A percentile compares a stretch with the other conserved stretches of the same genome.
Evolutionary conservation across 225 moss, liverwort and hornwort species (phyloP).

Genomic region (Pseudoscleropodium purum): DNA sequence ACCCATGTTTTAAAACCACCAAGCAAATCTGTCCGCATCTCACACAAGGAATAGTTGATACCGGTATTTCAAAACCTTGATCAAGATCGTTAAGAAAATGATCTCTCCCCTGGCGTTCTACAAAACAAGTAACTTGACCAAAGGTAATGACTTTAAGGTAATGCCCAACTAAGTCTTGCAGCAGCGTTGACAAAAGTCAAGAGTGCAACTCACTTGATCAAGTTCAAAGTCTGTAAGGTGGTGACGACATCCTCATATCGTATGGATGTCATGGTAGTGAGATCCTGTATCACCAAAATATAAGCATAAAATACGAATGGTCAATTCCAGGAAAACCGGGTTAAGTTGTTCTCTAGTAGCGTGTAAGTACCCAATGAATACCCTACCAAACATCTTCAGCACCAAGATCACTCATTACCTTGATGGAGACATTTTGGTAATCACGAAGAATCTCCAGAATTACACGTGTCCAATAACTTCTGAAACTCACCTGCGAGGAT

Average conservation of each 20-base stretch:
- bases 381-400: neutral
- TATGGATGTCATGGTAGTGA: constrained; percentile 79
- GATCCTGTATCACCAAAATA: constrained; percentile 42
- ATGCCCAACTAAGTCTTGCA: neutral
- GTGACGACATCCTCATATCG: constrained; percentile 79
- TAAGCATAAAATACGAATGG: neutral
- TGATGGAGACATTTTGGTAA: constrained; percentile 81
- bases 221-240: constrained; percentile 76
- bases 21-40: neutral
- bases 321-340: neutral
- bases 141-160: neutral
- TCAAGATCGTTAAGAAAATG: neutral
- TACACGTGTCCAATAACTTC: constrained; percentile 90
- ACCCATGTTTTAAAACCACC: neutral
- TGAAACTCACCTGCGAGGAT: constrained; percentile 73
- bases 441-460: constrained; percentile 78
- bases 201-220: constrained; percentile 64
- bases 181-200: neutral
- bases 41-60: neutral
- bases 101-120: neutral
- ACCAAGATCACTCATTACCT: constrained; percentile 28
- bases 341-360: neutral
- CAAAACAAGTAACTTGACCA: neutral
- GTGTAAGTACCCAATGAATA: neutral
- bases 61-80: neutral